Evolutionary conservation across 768 basidiomycete species (phyloP).

Genomic region (Coprinopsis sp.): DNA sequence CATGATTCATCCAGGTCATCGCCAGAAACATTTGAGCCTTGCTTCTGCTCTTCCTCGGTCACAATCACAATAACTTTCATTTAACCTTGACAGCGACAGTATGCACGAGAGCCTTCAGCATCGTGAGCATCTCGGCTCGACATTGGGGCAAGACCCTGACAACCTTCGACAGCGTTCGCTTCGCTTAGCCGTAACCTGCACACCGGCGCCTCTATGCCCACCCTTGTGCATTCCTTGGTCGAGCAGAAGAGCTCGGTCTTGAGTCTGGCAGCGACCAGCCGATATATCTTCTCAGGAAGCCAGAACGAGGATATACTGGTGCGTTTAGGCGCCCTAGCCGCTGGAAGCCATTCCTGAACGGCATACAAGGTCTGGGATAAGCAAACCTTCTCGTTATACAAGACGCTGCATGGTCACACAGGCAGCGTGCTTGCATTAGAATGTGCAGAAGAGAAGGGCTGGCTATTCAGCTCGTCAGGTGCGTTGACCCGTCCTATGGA

Average conservation of each 20-base stretch:
- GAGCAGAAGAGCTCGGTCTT: conserved; percentile 68
- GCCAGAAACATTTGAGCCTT: not conserved
- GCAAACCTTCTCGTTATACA: conserved; percentile 59
- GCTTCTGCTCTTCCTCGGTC: too few species aligned
- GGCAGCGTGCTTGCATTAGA: conserved; percentile 81
- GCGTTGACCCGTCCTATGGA: not conserved
- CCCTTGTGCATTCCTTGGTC: conserved; percentile 64
- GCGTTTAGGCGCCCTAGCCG: conserved; percentile 15
- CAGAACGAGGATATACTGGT: conserved; percentile 77
- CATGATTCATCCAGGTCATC: not conserved
- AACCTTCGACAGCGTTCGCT: conserved; percentile 27
- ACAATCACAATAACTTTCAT: too few species aligned
- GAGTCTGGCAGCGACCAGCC: conserved; percentile 66
- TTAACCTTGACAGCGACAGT: too few species aligned
- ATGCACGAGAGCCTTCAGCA: too few species aligned
- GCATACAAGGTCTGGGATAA: conserved; percentile 78
- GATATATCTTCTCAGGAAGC: conserved; percentile 78
- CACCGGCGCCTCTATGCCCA: conserved; percentile 37
- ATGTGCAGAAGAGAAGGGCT: conserved; percentile 67
- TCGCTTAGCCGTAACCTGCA: conserved; percentile 57
- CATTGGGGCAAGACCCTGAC: conserved; percentile 14
- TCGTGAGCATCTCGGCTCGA: conserved; percentile 1
- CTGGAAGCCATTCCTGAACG: not conserved
- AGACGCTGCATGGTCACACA: conserved; percentile 73
- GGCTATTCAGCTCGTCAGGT: conserved; percentile 92